Percentiles rank a stretch among this genome's conserved stretches.
These are phyloP conservation scores for Mollisiaceae sp. DNA, from an alignment of 2,329 filamentous ascomycete genomes.

Conservation along the genomic window DNA sequence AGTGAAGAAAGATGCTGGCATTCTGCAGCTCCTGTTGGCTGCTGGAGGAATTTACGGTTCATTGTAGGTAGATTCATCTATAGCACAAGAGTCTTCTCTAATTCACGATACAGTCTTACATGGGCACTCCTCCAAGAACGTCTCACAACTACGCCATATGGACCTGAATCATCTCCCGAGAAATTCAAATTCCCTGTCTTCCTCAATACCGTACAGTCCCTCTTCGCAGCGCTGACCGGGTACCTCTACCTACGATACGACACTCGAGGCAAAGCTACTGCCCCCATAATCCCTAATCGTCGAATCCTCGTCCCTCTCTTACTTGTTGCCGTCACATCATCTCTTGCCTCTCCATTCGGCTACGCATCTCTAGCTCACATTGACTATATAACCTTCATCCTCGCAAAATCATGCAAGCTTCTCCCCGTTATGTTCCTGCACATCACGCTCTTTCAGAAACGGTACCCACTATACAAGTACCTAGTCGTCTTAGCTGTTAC, in stretches of 20 bases:
- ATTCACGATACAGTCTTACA: constrained; percentile 68
- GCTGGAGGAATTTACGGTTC: constrained; percentile 96
- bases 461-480: constrained; percentile 96
- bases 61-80: constrained; percentile 67
- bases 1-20: constrained; percentile 58
- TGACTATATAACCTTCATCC: constrained; percentile 97
- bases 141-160: constrained; percentile 91
- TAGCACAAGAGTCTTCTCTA: constrained; percentile 13
- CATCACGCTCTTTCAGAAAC: constrained; percentile 85
- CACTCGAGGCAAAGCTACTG: constrained; percentile 57
- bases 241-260: constrained; percentile 77
- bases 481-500: constrained; percentile 90
- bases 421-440: constrained; percentile 99
- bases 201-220: constrained; percentile 93
- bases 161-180: constrained; percentile 64
- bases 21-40: constrained; percentile 80
- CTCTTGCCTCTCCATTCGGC: constrained; percentile 92
- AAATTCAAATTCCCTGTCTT: constrained; percentile 94
- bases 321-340: constrained; percentile 85
- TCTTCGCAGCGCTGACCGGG: constrained; percentile 83
- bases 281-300: constrained; percentile 76
- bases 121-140: constrained; percentile 98
- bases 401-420: constrained; percentile 97
- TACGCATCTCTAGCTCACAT: constrained; percentile 92
- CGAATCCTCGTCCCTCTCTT: constrained; percentile 78